Evolutionary conservation across 1,284 basidiomycete species (phyloP).

Genomic region (Macrocystidia cucumis): DNA sequence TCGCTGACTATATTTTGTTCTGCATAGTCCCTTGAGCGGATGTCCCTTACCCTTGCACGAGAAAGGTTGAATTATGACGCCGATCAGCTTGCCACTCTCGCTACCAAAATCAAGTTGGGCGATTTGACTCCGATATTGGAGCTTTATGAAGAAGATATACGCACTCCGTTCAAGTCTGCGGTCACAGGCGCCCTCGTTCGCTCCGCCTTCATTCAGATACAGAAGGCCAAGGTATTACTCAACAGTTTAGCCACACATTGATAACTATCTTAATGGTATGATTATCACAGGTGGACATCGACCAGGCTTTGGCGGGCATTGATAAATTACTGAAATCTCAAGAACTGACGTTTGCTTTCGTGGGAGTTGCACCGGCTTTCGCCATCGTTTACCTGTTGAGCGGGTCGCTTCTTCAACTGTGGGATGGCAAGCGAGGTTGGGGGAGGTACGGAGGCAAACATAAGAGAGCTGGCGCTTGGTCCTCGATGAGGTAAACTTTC

Average conservation of each 20-base stretch:
- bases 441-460: conserved; percentile 46
- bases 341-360: conserved; percentile 95
- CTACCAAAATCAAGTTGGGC: conserved; percentile 65
- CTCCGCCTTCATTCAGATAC: conserved; percentile 87
- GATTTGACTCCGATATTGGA: conserved; percentile 86
- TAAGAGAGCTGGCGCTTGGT: conserved; percentile 45
- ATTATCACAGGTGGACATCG: conserved; percentile 72
- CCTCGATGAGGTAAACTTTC: conserved; percentile 49
- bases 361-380: conserved; percentile 90
- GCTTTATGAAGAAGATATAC: conserved; percentile 91
- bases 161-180: conserved; percentile 76
- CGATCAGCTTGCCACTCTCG: conserved; percentile 57
- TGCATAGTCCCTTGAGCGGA: conserved; percentile 80
- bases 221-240: conserved; percentile 86
- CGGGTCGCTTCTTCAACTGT: conserved; percentile 23
- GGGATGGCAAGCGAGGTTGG: conserved; percentile 37
- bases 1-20: conserved; percentile 3
- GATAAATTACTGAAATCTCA: conserved; percentile 93
- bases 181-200: conserved; percentile 80
- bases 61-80: conserved; percentile 69
- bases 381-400: conserved; percentile 71
- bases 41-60: conserved; percentile 80
- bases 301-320: conserved; percentile 79
- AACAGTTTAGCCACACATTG: neutral
- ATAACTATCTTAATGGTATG: conserved; percentile 2